Evolutionary conservation across 164 flowering plant species (phyloP).

Genomic region (Liriodendron chinense): DNA sequence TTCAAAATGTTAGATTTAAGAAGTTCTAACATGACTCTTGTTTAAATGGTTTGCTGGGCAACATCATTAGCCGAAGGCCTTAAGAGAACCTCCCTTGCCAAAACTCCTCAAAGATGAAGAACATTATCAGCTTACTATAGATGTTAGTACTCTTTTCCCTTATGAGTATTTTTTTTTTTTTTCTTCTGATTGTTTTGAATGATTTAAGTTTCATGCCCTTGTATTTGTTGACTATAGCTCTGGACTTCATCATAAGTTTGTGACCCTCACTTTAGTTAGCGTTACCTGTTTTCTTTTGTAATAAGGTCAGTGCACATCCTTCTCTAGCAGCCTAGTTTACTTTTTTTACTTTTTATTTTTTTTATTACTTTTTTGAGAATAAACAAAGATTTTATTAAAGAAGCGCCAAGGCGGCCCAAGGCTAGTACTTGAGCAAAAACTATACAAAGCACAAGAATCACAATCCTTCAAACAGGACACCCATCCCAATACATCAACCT

Average conservation of each 20-base stretch:
- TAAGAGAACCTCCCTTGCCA: slow-evolving; percentile 61
- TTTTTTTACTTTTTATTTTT: no score
- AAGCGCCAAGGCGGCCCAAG: no score
- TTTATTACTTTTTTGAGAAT: no score
- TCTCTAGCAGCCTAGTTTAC: no score
- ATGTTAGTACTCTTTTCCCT: slow-evolving; percentile 41
- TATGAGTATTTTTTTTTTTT: background rate
- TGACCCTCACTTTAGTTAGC: background rate
- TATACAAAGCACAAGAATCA: no score
- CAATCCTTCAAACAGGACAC: no score
- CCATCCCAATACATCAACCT: no score
- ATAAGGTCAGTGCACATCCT: no score
- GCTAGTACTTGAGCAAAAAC: no score
- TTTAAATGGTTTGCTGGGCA: slow-evolving; percentile 9
- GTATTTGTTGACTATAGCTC: background rate
- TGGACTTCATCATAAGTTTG: background rate
- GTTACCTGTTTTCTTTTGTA: background rate
- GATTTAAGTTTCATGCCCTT: background rate
- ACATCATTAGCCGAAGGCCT: slow-evolving; percentile 29
- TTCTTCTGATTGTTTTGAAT: no score
- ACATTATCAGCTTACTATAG: slow-evolving; percentile 50
- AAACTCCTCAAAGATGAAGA: slow-evolving; percentile 65
- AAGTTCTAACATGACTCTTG: background rate
- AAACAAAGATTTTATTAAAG: no score
- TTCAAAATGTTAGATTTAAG: background rate